Evolutionary conservation across 2,329 filamentous ascomycete genomes (phyloP).

Genomic region (Diaporthe vaccinii): DNA sequence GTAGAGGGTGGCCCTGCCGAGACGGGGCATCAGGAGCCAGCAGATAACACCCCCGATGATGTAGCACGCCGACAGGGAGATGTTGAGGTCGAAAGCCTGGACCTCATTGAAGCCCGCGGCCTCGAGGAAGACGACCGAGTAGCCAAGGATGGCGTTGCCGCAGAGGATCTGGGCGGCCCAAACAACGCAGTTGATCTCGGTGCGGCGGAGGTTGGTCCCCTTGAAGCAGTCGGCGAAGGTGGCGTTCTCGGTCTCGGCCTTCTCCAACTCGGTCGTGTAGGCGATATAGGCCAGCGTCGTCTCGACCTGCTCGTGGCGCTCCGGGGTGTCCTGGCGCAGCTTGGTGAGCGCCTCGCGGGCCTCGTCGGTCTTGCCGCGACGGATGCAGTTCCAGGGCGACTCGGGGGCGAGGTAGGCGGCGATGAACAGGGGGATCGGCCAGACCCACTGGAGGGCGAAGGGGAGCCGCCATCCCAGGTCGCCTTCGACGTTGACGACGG

Average conservation of each 20-base stretch:
- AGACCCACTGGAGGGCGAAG: constrained; percentile 56
- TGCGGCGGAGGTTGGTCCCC: constrained; percentile 46
- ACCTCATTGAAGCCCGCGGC: constrained; percentile 53
- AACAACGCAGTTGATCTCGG: constrained; percentile 52
- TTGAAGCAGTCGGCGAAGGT: constrained; percentile 45
- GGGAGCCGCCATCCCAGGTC: constrained; percentile 54
- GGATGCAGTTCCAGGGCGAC: constrained; percentile 54
- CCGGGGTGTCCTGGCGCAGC: constrained; percentile 44
- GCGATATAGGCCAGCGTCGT: constrained; percentile 46
- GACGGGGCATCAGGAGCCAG: constrained; percentile 55
- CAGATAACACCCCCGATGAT: constrained; percentile 55
- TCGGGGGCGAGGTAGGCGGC: constrained; percentile 53
- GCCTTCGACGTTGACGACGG: constrained; percentile 47
- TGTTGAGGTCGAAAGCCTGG: constrained; percentile 55
- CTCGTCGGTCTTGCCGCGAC: constrained; percentile 47
- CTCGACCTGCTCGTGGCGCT: constrained; percentile 48
- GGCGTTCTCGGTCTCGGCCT: constrained; percentile 43
- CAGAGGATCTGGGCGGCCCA: constrained; percentile 56
- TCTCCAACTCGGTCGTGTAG: constrained; percentile 45
- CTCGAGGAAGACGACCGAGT: constrained; percentile 55
- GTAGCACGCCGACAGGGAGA: constrained; percentile 56
- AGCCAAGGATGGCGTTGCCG: constrained; percentile 53
- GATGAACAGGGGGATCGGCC: constrained; percentile 52
- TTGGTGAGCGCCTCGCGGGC: constrained; percentile 46
- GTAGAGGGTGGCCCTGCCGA: constrained; percentile 57